A percentile compares a stretch with the other conserved stretches of the same genome.
phyloP scores from a whole-genome alignment of 371 early-diverging fungal genomes.

The Haplosporangium sp. region DNA sequence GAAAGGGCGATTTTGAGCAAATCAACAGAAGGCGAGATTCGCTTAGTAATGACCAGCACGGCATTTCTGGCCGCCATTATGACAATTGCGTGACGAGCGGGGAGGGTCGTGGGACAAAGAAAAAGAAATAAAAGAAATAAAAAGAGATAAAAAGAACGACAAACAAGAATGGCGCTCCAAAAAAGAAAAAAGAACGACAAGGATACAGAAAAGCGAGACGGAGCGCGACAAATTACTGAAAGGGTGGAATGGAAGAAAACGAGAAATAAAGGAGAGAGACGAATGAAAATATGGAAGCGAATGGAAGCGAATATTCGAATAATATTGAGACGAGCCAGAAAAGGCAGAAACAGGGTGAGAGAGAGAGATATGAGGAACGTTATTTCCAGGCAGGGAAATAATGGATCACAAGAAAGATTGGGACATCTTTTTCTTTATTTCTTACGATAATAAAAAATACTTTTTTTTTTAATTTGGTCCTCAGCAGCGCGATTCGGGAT shows the following conservation, averaged over 20 bases:
- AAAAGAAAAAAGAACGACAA: neutral
- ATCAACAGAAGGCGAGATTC: constrained; percentile 43
- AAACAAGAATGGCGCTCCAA: neutral
- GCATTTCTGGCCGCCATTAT: constrained; percentile 48
- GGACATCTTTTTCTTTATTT: too few relatives aligned
- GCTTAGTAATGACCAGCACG: constrained; percentile 50
- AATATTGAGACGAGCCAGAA: neutral
- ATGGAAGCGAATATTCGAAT: neutral
- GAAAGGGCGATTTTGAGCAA: constrained; percentile 47
- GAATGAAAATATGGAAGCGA: neutral
- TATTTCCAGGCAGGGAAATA: too few relatives aligned
- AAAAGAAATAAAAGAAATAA: neutral
- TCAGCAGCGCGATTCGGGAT: too few relatives aligned
- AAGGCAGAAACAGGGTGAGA: neutral
- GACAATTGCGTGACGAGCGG: neutral
- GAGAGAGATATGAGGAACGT: neutral
- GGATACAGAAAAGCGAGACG: neutral
- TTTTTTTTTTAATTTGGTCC: too few relatives aligned
- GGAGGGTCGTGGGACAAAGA: neutral
- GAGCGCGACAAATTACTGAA: neutral
- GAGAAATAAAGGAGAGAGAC: neutral
- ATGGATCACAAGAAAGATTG: neutral
- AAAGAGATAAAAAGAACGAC: too few relatives aligned
- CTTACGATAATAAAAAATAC: too few relatives aligned
- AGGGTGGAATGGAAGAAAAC: neutral